Conservation (phyloP, 495 filamentous ascomycete genomes). For the Parmelia sp. region DNA sequence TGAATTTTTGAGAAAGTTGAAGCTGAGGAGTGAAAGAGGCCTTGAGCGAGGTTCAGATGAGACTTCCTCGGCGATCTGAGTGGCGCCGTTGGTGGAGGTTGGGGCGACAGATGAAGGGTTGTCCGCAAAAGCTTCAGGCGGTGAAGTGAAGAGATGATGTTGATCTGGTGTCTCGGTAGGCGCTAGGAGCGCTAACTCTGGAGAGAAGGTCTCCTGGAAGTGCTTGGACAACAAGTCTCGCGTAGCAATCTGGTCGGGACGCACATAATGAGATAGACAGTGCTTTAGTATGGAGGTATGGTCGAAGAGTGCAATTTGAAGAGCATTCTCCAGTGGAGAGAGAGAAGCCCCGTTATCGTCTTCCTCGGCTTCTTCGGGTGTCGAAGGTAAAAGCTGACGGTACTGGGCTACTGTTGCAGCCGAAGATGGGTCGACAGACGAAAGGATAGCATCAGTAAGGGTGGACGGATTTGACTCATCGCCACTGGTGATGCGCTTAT, state of each 20-base stretch:
- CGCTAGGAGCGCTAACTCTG: slow-evolving; percentile 36
- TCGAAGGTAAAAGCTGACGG: slow-evolving; percentile 58
- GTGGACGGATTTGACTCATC: slow-evolving; percentile 58
- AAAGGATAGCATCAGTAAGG: slow-evolving; percentile 65
- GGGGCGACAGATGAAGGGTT: slow-evolving; percentile 6
- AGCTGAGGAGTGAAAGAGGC: slow-evolving; percentile 23
- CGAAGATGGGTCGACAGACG: slow-evolving; percentile 60
- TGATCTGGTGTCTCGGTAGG: slow-evolving; percentile 26
- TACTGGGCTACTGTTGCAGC: slow-evolving; percentile 70
- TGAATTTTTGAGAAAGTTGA: slow-evolving; percentile 23
- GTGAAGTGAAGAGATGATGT: slow-evolving; percentile 26
- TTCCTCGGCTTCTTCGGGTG: slow-evolving; percentile 35
- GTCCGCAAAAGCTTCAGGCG: slow-evolving; percentile 15
- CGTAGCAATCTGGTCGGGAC: slow-evolving; percentile 54
- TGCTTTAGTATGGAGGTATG: slow-evolving; percentile 83
- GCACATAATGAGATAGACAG: slow-evolving; percentile 61
- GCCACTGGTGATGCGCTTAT: slow-evolving; percentile 67
- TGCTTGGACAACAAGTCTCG: slow-evolving; percentile 44
- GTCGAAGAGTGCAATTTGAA: slow-evolving; percentile 80
- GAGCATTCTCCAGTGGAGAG: slow-evolving; percentile 62
- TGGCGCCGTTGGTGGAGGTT: slow-evolving; percentile 17
- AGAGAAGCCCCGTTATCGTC: slow-evolving; percentile 40
- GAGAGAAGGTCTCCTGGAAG: slow-evolving; percentile 47
- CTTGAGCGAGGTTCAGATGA: slow-evolving; percentile 5
- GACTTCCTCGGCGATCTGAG: slow-evolving; percentile 6